Conservation (phyloP, 2,329 filamentous ascomycete genomes). For the Trichoderma afroharzianum region DNA sequence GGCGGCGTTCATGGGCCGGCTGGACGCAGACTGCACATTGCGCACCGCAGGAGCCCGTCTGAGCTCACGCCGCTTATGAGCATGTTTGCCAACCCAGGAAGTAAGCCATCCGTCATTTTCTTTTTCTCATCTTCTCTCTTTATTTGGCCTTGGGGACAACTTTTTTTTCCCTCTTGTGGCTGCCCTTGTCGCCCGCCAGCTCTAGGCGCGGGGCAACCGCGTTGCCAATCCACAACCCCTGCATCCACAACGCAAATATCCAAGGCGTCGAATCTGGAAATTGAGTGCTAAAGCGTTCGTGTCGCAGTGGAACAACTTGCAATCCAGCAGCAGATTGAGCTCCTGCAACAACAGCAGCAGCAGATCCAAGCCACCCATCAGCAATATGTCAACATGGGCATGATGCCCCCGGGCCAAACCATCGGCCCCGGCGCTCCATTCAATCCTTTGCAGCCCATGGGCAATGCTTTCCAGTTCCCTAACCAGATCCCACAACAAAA, state of each 20-base stretch:
- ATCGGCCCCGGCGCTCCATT: constrained; percentile 68
- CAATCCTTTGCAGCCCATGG: constrained; percentile 76
- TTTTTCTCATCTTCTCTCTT: background rate
- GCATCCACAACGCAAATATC: background rate
- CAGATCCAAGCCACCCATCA: constrained; percentile 95
- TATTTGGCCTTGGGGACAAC: background rate
- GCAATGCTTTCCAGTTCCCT: constrained; percentile 86
- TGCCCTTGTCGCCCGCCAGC: background rate
- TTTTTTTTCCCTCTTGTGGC: background rate
- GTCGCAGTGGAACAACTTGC: constrained; percentile 87
- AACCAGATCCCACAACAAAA: constrained; percentile 71
- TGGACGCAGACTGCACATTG: constrained; percentile 92
- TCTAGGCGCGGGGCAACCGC: constrained; percentile 12
- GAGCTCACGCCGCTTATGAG: constrained; percentile 97
- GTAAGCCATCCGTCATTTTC: constrained; percentile 46
- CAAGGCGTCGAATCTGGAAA: background rate
- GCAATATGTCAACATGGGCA: constrained; percentile 96
- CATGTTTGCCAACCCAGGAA: constrained; percentile 68
- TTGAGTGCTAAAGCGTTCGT: constrained; percentile 23
- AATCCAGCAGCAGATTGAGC: constrained; percentile 96
- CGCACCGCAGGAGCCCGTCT: constrained; percentile 92
- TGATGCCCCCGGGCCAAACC: constrained; percentile 78
- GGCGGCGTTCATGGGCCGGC: constrained; percentile 67
- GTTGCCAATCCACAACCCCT: background rate
- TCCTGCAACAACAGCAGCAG: constrained; percentile 95